Percentiles rank a stretch among this genome's conserved stretches.
These are phyloP conservation scores for Fusarium stilboides DNA, from an alignment of 2,329 filamentous ascomycete species.

Conservation along the genomic window DNA sequence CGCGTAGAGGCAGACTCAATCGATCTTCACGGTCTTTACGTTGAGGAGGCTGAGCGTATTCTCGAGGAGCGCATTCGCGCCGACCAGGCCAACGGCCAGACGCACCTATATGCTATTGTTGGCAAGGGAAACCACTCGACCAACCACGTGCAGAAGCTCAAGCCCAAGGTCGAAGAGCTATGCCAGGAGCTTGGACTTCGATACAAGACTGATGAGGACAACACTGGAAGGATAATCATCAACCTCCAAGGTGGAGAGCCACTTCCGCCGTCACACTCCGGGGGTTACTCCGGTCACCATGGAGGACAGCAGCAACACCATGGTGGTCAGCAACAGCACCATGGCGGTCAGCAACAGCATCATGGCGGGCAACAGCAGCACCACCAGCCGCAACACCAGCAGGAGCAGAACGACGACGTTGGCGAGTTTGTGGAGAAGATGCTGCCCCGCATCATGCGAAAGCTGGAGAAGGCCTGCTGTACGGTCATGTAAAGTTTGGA, in stretches of 20 bases:
- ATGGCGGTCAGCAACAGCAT: slow-evolving; percentile 54
- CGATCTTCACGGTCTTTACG: slow-evolving; percentile 94
- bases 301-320: slow-evolving; percentile 58
- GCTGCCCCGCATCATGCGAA: slow-evolving; percentile 72
- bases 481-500: slow-evolving; percentile 74
- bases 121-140: slow-evolving; percentile 92
- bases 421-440: slow-evolving; percentile 74
- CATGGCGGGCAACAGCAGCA: slow-evolving; percentile 58
- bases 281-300: slow-evolving; percentile 58
- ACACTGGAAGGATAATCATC: slow-evolving; percentile 90
- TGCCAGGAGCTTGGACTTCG: slow-evolving; percentile 87
- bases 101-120: slow-evolving; percentile 93
- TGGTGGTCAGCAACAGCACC: slow-evolving; percentile 55
- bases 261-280: slow-evolving; percentile 61
- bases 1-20: slow-evolving; percentile 86
- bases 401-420: slow-evolving; percentile 66
- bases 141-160: slow-evolving; percentile 91
- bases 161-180: slow-evolving; percentile 91
- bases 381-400: slow-evolving; percentile 60
- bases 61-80: slow-evolving; percentile 87
- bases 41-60: slow-evolving; percentile 94
- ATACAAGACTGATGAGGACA: slow-evolving; percentile 90
- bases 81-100: slow-evolving; percentile 80
- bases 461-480: slow-evolving; percentile 80
- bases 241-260: slow-evolving; percentile 83